These are phyloP conservation scores for Tylopilus cervinicoccineus DNA, from an alignment of 768 basidiomycete species.

Conservation along the genomic window DNA sequence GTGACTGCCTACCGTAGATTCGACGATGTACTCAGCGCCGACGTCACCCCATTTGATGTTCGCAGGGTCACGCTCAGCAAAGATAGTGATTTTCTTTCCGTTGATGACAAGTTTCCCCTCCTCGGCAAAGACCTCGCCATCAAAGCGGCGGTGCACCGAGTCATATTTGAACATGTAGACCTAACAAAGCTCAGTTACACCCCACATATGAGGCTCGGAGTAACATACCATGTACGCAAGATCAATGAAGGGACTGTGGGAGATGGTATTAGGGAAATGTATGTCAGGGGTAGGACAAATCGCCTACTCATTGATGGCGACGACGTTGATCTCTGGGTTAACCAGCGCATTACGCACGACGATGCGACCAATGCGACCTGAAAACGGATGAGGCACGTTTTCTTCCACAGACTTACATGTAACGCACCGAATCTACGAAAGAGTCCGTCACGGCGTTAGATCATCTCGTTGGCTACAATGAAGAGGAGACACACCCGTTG, in stretches of 20 bases:
- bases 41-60: conserved; percentile 77
- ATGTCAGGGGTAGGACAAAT: neutral
- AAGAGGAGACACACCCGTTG: conserved; percentile 68
- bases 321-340: conserved; percentile 71
- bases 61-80: conserved; percentile 82
- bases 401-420: neutral
- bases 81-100: conserved; percentile 73
- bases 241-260: conserved; percentile 88
- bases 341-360: conserved; percentile 92
- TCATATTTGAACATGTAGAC: conserved; percentile 99
- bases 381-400: conserved; percentile 14
- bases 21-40: conserved; percentile 91
- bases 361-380: conserved; percentile 98
- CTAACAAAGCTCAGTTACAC: conserved; percentile 33
- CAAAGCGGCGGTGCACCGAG: conserved; percentile 90
- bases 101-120: conserved; percentile 89
- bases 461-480: conserved; percentile 1
- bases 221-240: conserved; percentile 87
- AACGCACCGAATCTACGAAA: conserved; percentile 64
- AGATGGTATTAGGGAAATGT: conserved; percentile 3
- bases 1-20: conserved; percentile 72
- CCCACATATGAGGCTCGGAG: neutral
- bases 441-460: conserved; percentile 11
- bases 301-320: conserved; percentile 91
- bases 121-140: conserved; percentile 75